Evolutionary conservation across 2,329 filamentous ascomycete genomes (phyloP).

Genomic region (Venturia carpophila): DNA sequence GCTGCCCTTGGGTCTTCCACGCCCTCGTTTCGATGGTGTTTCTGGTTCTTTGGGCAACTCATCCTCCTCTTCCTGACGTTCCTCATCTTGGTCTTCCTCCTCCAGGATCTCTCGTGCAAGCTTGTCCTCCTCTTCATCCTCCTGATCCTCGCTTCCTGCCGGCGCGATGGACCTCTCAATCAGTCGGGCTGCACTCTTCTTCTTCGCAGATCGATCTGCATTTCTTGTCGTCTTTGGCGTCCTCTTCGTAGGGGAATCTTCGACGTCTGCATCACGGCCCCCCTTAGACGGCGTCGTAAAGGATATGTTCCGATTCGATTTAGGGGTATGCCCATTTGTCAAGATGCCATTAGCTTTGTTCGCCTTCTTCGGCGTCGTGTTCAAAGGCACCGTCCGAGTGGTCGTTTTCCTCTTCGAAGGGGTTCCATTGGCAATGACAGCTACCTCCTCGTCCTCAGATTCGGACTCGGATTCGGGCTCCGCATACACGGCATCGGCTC

Average conservation of each 20-base stretch:
- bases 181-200: constrained; percentile 72
- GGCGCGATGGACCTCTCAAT: constrained; percentile 48
- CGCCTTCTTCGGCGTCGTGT: constrained; percentile 20
- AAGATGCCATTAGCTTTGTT: neutral
- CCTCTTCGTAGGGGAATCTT: constrained; percentile 20
- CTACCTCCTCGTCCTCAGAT: neutral
- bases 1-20: constrained; percentile 46
- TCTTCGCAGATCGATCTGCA: constrained; percentile 75
- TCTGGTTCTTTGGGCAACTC: constrained; percentile 34
- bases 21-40: constrained; percentile 36
- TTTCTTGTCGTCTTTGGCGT: constrained; percentile 61
- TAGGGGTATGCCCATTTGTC: constrained; percentile 13
- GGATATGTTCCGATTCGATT: constrained; percentile 14
- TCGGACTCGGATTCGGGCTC: neutral
- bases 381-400: constrained; percentile 25
- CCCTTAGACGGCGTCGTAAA: constrained; percentile 14
- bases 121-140: constrained; percentile 55
- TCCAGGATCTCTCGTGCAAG: constrained; percentile 63
- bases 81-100: constrained; percentile 42
- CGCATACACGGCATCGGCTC: constrained; percentile 4
- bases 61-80: constrained; percentile 26
- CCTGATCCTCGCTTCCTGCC: constrained; percentile 59
- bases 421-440: constrained; percentile 27
- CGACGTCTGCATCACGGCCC: neutral
- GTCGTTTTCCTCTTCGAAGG: constrained; percentile 32